Conservation (phyloP, 2,329 filamentous ascomycete genomes). For the Alternaria conjuncta region DNA sequence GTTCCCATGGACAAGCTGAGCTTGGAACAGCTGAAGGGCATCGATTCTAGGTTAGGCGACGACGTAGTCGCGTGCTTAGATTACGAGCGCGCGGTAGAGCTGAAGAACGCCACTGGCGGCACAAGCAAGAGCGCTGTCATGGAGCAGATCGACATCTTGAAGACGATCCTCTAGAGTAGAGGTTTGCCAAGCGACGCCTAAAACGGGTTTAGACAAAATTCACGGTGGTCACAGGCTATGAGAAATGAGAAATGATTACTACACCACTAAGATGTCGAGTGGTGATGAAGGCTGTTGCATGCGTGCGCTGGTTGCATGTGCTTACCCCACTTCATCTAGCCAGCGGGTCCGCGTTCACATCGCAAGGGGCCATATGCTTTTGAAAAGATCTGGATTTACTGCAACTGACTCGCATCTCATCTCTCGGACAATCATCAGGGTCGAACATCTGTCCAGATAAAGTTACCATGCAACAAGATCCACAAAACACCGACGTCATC, state of each 20-base stretch:
- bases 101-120: constrained; percentile 76
- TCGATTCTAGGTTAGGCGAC: constrained; percentile 73
- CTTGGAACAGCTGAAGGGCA: constrained; percentile 68
- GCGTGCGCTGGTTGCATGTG: neutral
- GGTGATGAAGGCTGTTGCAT: neutral
- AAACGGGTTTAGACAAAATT: neutral
- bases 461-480: neutral
- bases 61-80: constrained; percentile 76
- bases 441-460: neutral
- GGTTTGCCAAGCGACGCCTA: neutral
- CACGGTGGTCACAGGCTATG: neutral
- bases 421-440: neutral
- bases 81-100: constrained; percentile 84
- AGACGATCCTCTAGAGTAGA: constrained; percentile 46
- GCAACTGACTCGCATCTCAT: neutral
- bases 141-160: constrained; percentile 66
- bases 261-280: neutral
- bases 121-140: constrained; percentile 73
- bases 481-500: constrained; percentile 11
- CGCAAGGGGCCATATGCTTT: neutral
- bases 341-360: constrained; percentile 1
- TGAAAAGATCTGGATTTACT: neutral
- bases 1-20: constrained; percentile 74
- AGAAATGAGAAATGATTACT: constrained; percentile 4
- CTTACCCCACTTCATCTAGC: constrained; percentile 8